These are phyloP conservation scores for Camellia sinensis DNA, from an alignment of 148 eudicot species.

Conservation along the genomic window DNA sequence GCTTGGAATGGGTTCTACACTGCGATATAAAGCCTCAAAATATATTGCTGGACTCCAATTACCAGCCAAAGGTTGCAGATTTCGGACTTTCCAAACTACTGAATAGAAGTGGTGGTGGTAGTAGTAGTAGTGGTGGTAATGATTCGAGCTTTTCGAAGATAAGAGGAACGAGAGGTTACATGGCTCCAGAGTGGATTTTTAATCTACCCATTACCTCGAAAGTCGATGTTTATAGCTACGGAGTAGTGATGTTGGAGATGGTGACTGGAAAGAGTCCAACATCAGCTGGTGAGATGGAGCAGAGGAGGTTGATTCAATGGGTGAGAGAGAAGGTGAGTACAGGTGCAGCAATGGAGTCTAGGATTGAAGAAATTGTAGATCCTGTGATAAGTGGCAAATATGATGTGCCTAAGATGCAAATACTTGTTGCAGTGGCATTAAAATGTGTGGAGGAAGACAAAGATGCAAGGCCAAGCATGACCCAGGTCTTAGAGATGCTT, in stretches of 20 bases:
- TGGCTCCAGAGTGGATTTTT: not conserved
- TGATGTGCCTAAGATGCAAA: conserved; percentile 16
- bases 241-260: conserved; percentile 16
- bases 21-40: no score
- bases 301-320: conserved; percentile 15
- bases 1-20: no score
- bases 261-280: conserved; percentile 10
- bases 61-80: no score
- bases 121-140: no score
- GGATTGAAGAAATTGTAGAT: conserved; percentile 25
- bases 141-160: no score
- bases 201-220: conserved; percentile 15
- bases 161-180: no score
- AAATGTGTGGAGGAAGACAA: conserved; percentile 39
- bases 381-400: conserved; percentile 20
- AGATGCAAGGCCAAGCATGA: conserved; percentile 46
- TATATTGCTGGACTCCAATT: no score
- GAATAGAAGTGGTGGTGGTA: no score
- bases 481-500: conserved; percentile 26
- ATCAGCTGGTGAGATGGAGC: not conserved
- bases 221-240: conserved; percentile 23
- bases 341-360: conserved; percentile 1
- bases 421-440: conserved; percentile 28
- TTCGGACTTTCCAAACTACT: no score
- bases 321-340: conserved; percentile 20